Conservation (phyloP, 2,329 filamentous ascomycete genomes). For the Penicillium capsulatum region DNA sequence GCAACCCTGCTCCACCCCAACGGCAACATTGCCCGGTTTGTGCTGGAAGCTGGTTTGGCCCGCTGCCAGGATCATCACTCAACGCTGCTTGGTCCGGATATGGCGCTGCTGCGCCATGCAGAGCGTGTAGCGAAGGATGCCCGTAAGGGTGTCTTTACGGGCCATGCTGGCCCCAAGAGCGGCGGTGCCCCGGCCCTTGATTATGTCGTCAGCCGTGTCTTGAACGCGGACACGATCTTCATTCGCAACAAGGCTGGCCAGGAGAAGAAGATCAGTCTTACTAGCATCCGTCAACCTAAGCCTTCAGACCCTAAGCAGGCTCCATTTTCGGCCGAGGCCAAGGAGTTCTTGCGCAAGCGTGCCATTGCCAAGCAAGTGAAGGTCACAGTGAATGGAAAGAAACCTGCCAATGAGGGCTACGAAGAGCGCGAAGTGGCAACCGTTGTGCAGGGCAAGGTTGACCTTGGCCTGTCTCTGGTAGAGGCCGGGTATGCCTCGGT, state of each 20-base stretch:
- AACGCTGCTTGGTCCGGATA: slow-evolving; percentile 80
- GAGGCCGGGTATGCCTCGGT: slow-evolving; percentile 91
- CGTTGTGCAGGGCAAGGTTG: slow-evolving; percentile 76
- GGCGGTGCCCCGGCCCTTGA: slow-evolving; percentile 60
- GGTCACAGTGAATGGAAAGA: slow-evolving; percentile 82
- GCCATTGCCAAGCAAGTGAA: slow-evolving; percentile 94
- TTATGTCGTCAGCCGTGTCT: slow-evolving; percentile 76
- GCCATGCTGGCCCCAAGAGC: slow-evolving; percentile 65
- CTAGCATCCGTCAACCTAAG: slow-evolving; percentile 91
- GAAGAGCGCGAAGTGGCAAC: slow-evolving; percentile 95
- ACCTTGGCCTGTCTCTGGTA: slow-evolving; percentile 78
- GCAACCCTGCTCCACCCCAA: slow-evolving; percentile 81
- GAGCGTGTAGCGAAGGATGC: slow-evolving; percentile 78
- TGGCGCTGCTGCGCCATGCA: slow-evolving; percentile 77
- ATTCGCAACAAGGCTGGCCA: slow-evolving; percentile 76
- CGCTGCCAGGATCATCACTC: slow-evolving; percentile 95
- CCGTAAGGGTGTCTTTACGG: slow-evolving; percentile 75
- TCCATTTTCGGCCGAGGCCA: slow-evolving; percentile 86
- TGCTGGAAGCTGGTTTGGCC: slow-evolving; percentile 84
- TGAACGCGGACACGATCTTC: slow-evolving; percentile 84
- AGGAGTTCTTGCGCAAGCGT: slow-evolving; percentile 91
- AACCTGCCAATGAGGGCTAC: slow-evolving; percentile 82
- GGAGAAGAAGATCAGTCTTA: slow-evolving; percentile 88
- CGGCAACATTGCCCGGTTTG: slow-evolving; percentile 87
- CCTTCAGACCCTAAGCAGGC: slow-evolving; percentile 79